These are phyloP conservation scores for Pythium scleroteichum DNA, from an alignment of 352 stramenopile species.

Conservation along the genomic window DNA sequence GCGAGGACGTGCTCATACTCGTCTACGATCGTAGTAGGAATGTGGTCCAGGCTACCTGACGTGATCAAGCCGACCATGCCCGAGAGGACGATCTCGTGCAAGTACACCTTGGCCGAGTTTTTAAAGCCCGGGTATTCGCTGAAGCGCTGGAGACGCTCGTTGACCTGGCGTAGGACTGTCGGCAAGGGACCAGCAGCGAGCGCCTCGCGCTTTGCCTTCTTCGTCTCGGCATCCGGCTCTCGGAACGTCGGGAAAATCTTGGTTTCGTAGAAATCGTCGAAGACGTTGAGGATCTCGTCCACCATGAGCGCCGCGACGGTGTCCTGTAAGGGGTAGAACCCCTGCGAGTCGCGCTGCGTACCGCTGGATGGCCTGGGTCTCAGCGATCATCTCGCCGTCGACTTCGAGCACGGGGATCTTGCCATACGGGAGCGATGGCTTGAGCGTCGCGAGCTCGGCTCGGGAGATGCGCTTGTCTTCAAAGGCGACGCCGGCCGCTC, in stretches of 20 bases:
- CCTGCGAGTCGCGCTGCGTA: conserved; percentile 55
- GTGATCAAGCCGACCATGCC: conserved; percentile 8
- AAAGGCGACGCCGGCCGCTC: conserved; percentile 59
- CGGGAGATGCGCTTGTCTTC: conserved; percentile 40
- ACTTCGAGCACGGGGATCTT: conserved; percentile 53
- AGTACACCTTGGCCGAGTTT: conserved; percentile 8
- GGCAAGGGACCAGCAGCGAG: background rate
- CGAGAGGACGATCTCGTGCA: conserved; percentile 25
- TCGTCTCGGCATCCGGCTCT: conserved; percentile 5
- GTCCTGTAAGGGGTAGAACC: conserved; percentile 44
- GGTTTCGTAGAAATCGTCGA: conserved; percentile 11
- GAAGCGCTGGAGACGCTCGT: conserved; percentile 7
- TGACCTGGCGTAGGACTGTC: background rate
- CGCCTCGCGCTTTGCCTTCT: conserved; percentile 16
- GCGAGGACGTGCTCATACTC: conserved; percentile 1
- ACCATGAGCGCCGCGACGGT: conserved; percentile 34
- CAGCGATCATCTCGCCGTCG: conserved; percentile 40
- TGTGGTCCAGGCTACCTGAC: background rate
- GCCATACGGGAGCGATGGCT: conserved; percentile 43
- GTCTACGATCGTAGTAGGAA: conserved; percentile 8
- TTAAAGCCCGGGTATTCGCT: background rate
- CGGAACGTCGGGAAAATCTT: conserved; percentile 16
- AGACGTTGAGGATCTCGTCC: conserved; percentile 44
- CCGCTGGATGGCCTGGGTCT: conserved; percentile 54
- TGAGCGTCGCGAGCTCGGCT: conserved; percentile 21